Conservation (phyloP, 805 yeast genomes). For the Monosporozyma servazzii region DNA sequence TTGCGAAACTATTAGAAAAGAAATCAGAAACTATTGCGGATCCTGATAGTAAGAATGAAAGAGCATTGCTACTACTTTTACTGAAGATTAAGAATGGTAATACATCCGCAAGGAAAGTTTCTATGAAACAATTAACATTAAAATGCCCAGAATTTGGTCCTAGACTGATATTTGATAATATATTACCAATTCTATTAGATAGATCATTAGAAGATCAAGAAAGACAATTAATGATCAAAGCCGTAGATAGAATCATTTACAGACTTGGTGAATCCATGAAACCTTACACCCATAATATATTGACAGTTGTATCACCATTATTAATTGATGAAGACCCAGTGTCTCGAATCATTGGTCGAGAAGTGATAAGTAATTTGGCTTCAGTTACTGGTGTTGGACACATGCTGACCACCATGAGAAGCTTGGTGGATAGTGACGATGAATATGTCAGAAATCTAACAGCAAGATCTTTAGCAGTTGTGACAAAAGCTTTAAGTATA, state of each 20-base stretch:
- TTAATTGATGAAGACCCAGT: constrained; percentile 69
- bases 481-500: constrained; percentile 71
- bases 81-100: constrained; percentile 72
- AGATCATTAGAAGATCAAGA: constrained; percentile 70
- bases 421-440: constrained; percentile 75
- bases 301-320: constrained; percentile 69
- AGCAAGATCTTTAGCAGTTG: constrained; percentile 74
- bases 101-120: constrained; percentile 54
- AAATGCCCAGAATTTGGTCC: constrained; percentile 63
- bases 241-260: constrained; percentile 58
- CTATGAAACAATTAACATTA: constrained; percentile 58
- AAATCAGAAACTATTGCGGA: constrained; percentile 31
- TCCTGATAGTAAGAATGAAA: constrained; percentile 46
- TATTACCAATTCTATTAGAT: constrained; percentile 72
- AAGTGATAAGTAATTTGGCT: constrained; percentile 62
- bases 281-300: constrained; percentile 65
- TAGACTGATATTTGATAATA: constrained; percentile 51
- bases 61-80: constrained; percentile 52
- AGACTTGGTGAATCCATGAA: constrained; percentile 54
- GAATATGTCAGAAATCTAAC: constrained; percentile 72
- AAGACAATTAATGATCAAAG: constrained; percentile 70
- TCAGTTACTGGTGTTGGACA: constrained; percentile 76
- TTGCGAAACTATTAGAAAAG: constrained; percentile 46
- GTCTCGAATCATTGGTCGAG: constrained; percentile 72
- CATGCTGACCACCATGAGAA: constrained; percentile 69